These are phyloP conservation scores for Diutina ranongensis DNA, from an alignment of 1,139 yeast genomes.

Conservation along the genomic window DNA sequence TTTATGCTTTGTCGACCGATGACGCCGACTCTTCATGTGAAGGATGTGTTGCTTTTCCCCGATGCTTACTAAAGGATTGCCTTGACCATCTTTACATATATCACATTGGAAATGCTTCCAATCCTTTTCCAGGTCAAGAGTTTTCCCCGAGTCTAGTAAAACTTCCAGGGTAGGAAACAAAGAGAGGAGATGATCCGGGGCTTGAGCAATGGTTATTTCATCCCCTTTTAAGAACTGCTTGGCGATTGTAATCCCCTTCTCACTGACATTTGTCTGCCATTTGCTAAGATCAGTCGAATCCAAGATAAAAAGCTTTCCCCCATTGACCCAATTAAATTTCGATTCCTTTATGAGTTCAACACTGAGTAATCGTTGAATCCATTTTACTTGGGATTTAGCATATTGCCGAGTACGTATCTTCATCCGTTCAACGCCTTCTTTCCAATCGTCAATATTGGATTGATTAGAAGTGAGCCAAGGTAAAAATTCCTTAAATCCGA, in stretches of 20 bases:
- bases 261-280: constrained; percentile 50
- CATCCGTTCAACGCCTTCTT: constrained; percentile 58
- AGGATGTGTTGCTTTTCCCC: constrained; percentile 64
- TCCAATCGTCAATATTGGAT: constrained; percentile 14
- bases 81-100: constrained; percentile 47
- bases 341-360: constrained; percentile 47
- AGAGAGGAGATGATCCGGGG: constrained; percentile 32
- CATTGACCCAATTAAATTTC: constrained; percentile 36
- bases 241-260: constrained; percentile 44
- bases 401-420: constrained; percentile 76
- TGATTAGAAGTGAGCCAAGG: constrained; percentile 50
- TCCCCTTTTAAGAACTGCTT: constrained; percentile 21
- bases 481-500: constrained; percentile 87
- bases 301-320: constrained; percentile 55
- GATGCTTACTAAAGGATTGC: constrained; percentile 49
- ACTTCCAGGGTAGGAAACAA: constrained; percentile 19
- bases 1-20: constrained; percentile 14
- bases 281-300: constrained; percentile 61
- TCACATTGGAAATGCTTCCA: constrained; percentile 69
- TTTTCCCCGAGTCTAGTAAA: constrained; percentile 23
- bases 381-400: constrained; percentile 83
- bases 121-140: constrained; percentile 26
- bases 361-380: constrained; percentile 69
- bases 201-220: constrained; percentile 19
- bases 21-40: constrained; percentile 61